Conservation (phyloP, 306 rosid species). For the Calophaca sinica region DNA sequence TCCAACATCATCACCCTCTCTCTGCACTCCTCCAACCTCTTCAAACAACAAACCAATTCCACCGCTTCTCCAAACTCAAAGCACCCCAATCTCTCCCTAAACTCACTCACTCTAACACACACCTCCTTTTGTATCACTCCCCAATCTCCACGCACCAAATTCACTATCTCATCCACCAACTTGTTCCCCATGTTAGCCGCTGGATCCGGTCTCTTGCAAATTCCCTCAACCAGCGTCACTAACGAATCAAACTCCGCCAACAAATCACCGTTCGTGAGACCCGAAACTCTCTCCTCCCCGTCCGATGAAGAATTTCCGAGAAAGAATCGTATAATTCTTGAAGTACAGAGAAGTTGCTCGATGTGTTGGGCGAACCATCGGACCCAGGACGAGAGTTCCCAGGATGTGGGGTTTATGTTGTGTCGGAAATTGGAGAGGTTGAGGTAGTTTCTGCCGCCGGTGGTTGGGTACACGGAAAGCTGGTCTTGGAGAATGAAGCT, state of each 20-base stretch:
- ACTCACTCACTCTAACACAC: slow-evolving; percentile 57
- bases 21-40: slow-evolving; percentile 63
- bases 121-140: slow-evolving; percentile 46
- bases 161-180: slow-evolving; percentile 59
- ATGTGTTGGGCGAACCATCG: slow-evolving; percentile 81
- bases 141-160: slow-evolving; percentile 61
- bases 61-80: slow-evolving; percentile 73
- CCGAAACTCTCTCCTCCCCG: slow-evolving; percentile 56
- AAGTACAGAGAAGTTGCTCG: slow-evolving; percentile 60
- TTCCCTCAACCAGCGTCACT: slow-evolving; percentile 56
- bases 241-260: slow-evolving; percentile 62
- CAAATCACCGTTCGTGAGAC: slow-evolving; percentile 54
- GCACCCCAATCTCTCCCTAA: slow-evolving; percentile 59
- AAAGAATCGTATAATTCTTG: slow-evolving; percentile 65
- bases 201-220: slow-evolving; percentile 57
- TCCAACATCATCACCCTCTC: slow-evolving; percentile 44
- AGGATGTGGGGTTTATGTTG: slow-evolving; percentile 48
- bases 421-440: slow-evolving; percentile 88
- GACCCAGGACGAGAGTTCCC: slow-evolving; percentile 88
- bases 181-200: slow-evolving; percentile 37
- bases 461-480: slow-evolving; percentile 72
- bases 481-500: slow-evolving; percentile 90
- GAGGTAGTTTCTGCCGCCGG: slow-evolving; percentile 91
- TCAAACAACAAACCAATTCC: slow-evolving; percentile 67
- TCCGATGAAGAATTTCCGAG: slow-evolving; percentile 44